Percentiles rank a stretch among this genome's conserved stretches.
phyloP scores from a whole-genome alignment of 2,329 filamentous ascomycete species.

The Leptographium galeiforme region DNA sequence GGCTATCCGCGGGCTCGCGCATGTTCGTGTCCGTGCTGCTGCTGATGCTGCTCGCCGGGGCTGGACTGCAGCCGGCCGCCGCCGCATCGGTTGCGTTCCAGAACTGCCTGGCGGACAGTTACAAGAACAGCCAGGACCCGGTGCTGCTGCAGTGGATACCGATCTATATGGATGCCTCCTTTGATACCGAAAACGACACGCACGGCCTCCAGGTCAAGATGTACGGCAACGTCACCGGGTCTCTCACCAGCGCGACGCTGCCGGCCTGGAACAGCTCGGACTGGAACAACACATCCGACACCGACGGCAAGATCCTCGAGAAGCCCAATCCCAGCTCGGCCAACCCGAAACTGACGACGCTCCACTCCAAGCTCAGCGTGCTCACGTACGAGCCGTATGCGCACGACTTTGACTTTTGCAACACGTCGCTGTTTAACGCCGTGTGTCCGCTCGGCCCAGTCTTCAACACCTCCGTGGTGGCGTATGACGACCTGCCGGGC shows the following conservation, averaged over 20 bases:
- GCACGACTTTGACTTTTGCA: conserved; percentile 51
- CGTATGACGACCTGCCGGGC: conserved; percentile 45
- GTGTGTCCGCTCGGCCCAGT: conserved; percentile 64
- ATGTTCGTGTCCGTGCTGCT: conserved; percentile 15
- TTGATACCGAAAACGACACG: conserved; percentile 44
- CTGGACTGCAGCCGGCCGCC: conserved; percentile 28
- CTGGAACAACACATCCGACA: conserved; percentile 48
- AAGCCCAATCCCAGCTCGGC: conserved; percentile 31
- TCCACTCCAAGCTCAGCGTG: conserved; percentile 58
- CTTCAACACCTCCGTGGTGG: conserved; percentile 33
- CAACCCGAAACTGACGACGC: conserved; percentile 54
- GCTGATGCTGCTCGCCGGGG: conserved; percentile 24
- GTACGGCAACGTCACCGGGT: conserved; percentile 84
- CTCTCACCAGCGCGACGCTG: conserved; percentile 39
- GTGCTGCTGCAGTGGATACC: conserved; percentile 68
- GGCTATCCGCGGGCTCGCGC: not conserved
- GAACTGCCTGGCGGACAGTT: conserved; percentile 63
- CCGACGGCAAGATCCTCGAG: conserved; percentile 64
- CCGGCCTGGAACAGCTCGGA: conserved; percentile 44
- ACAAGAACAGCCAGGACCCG: conserved; percentile 30
- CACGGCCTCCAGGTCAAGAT: conserved; percentile 65
- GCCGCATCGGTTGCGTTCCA: conserved; percentile 64
- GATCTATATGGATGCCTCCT: conserved; percentile 57
- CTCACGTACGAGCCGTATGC: conserved; percentile 62
- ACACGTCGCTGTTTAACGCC: conserved; percentile 40